Base-by-base conservation (phyloP, 1,284 basidiomycete species). In the Porodaedalea pini region DNA sequence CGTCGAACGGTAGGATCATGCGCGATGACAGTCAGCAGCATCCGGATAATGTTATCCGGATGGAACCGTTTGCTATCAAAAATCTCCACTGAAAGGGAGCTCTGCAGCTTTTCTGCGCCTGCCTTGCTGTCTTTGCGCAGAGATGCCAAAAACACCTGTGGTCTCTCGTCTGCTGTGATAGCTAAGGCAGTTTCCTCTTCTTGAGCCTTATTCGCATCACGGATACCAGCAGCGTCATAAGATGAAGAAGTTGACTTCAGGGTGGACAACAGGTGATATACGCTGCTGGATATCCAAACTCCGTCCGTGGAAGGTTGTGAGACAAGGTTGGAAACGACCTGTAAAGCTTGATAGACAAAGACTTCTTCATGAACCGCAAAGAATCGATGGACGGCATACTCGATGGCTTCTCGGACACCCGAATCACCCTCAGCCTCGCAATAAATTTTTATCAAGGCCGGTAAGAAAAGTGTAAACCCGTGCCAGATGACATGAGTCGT, bases 11-110 rank as follows among this genome's bases (percentile, higher is more conserved):
- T 75, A 8, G 86, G 78, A 67, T 90, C 86, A 61, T 90, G 85
- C 2, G 88, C 88, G 56, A 92, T 90, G 59, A 91, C 85, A 2
- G 89, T 92, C 31, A 92, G 76, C 65, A 91, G 82, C 11, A 92
- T 75, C 23, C 83, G 79, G 32, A 90, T 79, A 40, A 92, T 77
- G 64, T 92, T 79, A 58, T 87, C 86, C 61, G 84, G 75, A 7
- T 75, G 76, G 21, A 92, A 77, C 1, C 77, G 70, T 59, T 75
- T 76, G 29, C 76, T 75, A 66, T 86, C 85, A 59, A 86, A 85
- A 65, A 85, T 80, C 44, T 88, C 80, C 0, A 55, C 65, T 76
- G 82, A 51, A 82, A 72, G 41, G 79, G 74, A 58, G 82, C 69
- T 6, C 73, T 72, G 51, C 74, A 66, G 34, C 68, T 71, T 27